A percentile compares a stretch with the other conserved stretches of the same genome.
Conservation (phyloP, 139 green algal genomes). For the Chlorella ohadii region DNA sequence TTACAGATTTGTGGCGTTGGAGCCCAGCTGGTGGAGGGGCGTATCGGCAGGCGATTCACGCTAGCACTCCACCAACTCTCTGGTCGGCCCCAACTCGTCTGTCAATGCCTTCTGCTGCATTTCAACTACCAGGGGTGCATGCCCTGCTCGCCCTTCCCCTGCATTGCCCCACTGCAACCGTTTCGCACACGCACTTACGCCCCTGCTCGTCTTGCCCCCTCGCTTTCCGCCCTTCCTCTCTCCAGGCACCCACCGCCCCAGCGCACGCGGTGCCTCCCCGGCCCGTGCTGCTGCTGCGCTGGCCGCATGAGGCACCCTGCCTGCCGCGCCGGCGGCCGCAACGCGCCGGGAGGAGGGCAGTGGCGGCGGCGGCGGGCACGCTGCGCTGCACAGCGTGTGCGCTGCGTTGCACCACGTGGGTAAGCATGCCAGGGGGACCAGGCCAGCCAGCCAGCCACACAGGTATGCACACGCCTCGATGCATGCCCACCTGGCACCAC, state of each 20-base stretch:
- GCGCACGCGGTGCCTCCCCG: conserved; percentile 11
- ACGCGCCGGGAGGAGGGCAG: background rate
- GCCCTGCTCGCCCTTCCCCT: background rate
- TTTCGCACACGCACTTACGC: background rate
- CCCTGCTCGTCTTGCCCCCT: too few species aligned
- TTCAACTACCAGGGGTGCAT: too few species aligned
- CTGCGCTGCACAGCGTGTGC: background rate
- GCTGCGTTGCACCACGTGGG: background rate
- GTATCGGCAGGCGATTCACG: too few species aligned
- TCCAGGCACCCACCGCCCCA: conserved; percentile 23
- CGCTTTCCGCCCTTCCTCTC: background rate
- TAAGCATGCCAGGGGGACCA: background rate
- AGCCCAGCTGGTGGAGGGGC: too few species aligned
- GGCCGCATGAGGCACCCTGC: conserved; percentile 16
- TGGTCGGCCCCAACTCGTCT: too few species aligned
- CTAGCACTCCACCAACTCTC: too few species aligned
- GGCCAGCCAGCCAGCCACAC: conserved; percentile 7
- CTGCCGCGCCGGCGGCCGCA: conserved; percentile 12
- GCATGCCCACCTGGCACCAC: background rate
- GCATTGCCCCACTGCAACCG: background rate
- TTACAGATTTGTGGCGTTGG: too few species aligned
- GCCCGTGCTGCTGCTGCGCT: conserved; percentile 18
- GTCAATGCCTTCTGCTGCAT: too few species aligned
- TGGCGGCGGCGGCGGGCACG: background rate
- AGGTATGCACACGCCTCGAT: background rate